phyloP scores from a whole-genome alignment of 139 green algal species.

The Chlamydomonas sphaeroides region DNA sequence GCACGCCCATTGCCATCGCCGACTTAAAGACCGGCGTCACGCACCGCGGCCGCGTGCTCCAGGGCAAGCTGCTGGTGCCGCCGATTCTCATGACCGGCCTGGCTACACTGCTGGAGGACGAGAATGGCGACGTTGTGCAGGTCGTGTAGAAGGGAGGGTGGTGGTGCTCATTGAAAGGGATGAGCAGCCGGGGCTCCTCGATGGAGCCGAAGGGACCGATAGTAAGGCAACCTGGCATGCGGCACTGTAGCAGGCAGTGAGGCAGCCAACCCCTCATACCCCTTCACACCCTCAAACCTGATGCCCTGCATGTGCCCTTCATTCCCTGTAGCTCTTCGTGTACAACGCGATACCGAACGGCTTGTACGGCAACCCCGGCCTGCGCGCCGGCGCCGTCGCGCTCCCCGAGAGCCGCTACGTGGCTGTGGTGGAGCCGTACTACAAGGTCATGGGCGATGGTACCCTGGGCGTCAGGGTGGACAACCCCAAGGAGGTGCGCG shows the following conservation, averaged over 20 bases:
- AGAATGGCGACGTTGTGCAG: slow-evolving; percentile 36
- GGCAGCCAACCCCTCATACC: too few relatives aligned
- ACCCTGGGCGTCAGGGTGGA: slow-evolving; percentile 48
- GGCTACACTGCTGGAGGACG: slow-evolving; percentile 42
- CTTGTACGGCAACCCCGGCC: not conserved
- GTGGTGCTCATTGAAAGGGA: too few relatives aligned
- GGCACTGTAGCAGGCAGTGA: too few relatives aligned
- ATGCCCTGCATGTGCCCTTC: too few relatives aligned
- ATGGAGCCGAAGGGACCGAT: too few relatives aligned
- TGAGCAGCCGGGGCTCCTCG: too few relatives aligned
- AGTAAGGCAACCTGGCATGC: too few relatives aligned
- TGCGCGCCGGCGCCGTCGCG: not conserved
- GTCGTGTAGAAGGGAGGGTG: too few relatives aligned
- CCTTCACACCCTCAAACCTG: too few relatives aligned
- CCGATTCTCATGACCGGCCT: slow-evolving; percentile 31
- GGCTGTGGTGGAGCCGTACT: slow-evolving; percentile 57
- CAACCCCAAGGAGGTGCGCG: slow-evolving; percentile 58
- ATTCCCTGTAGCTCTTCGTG: slow-evolving; percentile 17
- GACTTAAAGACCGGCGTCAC: slow-evolving; percentile 25
- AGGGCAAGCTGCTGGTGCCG: slow-evolving; percentile 31
- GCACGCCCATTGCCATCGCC: slow-evolving; percentile 10
- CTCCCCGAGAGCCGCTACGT: slow-evolving; percentile 39
- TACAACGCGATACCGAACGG: slow-evolving; percentile 35
- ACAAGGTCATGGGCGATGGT: slow-evolving; percentile 53
- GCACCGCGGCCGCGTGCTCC: slow-evolving; percentile 42